These are phyloP conservation scores for Knoxia roxburghii DNA, from an alignment of 257 asterid genomes.

Conservation along the genomic window DNA sequence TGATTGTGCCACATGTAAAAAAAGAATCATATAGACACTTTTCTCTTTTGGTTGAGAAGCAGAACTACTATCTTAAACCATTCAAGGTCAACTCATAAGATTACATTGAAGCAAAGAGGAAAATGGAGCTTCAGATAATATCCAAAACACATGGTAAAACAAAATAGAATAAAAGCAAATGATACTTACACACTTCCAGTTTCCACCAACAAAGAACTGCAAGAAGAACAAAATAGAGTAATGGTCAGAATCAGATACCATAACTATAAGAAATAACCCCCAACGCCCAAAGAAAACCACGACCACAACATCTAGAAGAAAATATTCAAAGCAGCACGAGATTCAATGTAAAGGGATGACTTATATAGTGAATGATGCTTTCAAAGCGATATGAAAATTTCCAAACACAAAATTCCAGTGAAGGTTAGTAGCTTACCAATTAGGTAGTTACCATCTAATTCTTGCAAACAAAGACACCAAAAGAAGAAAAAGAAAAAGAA, in stretches of 20 bases:
- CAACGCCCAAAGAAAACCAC: not conserved
- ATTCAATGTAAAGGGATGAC: not conserved
- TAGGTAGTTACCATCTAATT: not conserved
- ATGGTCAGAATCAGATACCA: not conserved
- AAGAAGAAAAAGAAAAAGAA: too few relatives aligned
- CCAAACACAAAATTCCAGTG: not conserved
- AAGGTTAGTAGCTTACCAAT: not conserved
- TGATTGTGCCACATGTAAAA: not conserved
- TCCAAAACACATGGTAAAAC: not conserved
- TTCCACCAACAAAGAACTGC: constrained; percentile 99
- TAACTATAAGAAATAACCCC: not conserved
- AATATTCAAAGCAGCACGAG: not conserved
- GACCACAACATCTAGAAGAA: not conserved
- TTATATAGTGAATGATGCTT: too few relatives aligned
- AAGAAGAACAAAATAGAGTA: constrained; percentile 18
- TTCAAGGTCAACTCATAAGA: not conserved
- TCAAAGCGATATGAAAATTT: too few relatives aligned
- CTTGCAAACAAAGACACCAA: not conserved
- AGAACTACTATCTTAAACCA: not conserved
- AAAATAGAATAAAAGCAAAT: not conserved
- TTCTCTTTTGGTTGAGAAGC: not conserved
- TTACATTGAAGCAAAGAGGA: not conserved
- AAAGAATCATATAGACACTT: not conserved
- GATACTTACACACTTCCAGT: constrained; percentile 98
- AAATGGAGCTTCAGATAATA: not conserved